Percentiles rank a stretch among this genome's conserved stretches.
These are phyloP conservation scores for Rhodocollybia butyracea DNA, from an alignment of 768 basidiomycete species.

Conservation along the genomic window DNA sequence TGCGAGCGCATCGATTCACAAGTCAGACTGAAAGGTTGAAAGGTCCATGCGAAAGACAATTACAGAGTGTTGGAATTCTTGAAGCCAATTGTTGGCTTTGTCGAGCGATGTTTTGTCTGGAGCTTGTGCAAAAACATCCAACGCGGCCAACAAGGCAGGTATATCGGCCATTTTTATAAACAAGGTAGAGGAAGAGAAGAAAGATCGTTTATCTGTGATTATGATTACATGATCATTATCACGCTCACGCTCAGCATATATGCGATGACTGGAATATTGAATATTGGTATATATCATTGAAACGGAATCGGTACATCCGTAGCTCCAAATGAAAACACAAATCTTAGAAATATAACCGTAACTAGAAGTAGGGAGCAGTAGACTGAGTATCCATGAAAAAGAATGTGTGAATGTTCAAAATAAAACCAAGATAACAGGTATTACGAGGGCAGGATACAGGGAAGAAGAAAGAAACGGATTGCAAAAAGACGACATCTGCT, in stretches of 20 bases:
- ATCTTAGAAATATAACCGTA: slow-evolving; percentile 46
- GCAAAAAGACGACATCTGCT: not conserved
- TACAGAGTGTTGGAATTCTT: slow-evolving; percentile 99
- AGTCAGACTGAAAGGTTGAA: slow-evolving; percentile 62
- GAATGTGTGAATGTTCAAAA: slow-evolving; percentile 49
- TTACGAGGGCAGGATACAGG: slow-evolving; percentile 27
- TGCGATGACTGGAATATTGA: no score
- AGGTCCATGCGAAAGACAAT: slow-evolving; percentile 77
- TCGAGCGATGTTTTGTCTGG: slow-evolving; percentile 84
- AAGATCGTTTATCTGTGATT: not conserved
- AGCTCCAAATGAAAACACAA: slow-evolving; percentile 37
- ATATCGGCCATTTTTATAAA: slow-evolving; percentile 56
- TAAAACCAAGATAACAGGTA: slow-evolving; percentile 45
- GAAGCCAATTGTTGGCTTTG: slow-evolving; percentile 90
- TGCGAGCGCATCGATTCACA: slow-evolving; percentile 60
- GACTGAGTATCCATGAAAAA: slow-evolving; percentile 47
- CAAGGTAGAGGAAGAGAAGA: not conserved
- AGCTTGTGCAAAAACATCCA: slow-evolving; percentile 75
- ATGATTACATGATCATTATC: not conserved
- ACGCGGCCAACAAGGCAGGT: slow-evolving; percentile 69
- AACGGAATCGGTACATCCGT: slow-evolving; percentile 24
- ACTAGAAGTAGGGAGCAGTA: slow-evolving; percentile 44
- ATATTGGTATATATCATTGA: slow-evolving; percentile 34
- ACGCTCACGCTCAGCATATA: not conserved
- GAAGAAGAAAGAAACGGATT: slow-evolving; percentile 22